Evolutionary conservation across 768 basidiomycete genomes (phyloP).

Genomic region (Pleurotus platypus): DNA sequence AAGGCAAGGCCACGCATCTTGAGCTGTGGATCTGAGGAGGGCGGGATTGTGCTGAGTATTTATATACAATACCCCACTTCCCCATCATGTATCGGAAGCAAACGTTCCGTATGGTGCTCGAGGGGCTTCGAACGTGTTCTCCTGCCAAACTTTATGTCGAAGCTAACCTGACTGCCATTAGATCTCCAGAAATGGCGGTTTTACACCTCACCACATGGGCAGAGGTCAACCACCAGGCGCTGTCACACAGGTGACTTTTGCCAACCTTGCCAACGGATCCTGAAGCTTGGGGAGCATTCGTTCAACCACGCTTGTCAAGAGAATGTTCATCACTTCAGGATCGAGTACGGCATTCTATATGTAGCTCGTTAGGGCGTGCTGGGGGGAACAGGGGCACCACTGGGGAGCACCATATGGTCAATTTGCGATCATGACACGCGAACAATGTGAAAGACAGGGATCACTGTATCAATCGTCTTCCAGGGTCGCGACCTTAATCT

Average conservation of each 20-base stretch:
- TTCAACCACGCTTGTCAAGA: neutral
- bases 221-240: neutral
- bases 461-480: neutral
- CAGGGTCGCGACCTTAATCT: slow-evolving; percentile 1
- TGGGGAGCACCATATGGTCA: neutral
- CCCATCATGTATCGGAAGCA: neutral
- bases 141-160: neutral
- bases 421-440: slow-evolving; percentile 1
- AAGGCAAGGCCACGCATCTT: slow-evolving; percentile 2
- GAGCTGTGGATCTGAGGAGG: neutral
- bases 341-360: neutral
- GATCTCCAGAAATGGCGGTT: slow-evolving; percentile 4
- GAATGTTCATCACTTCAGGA: neutral
- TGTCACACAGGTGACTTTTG: neutral
- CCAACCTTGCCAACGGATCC: slow-evolving; percentile 2
- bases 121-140: neutral
- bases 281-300: neutral
- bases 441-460: neutral
- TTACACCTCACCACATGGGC: neutral
- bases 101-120: neutral
- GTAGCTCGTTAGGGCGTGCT: neutral
- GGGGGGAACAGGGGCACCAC: neutral
- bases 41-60: neutral
- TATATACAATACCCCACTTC: neutral
- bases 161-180: neutral